Percentiles rank a stretch among this genome's conserved stretches.
These are phyloP conservation scores for Hemileccinum rubropunctum DNA, from an alignment of 768 basidiomycete genomes.

Conservation along the genomic window DNA sequence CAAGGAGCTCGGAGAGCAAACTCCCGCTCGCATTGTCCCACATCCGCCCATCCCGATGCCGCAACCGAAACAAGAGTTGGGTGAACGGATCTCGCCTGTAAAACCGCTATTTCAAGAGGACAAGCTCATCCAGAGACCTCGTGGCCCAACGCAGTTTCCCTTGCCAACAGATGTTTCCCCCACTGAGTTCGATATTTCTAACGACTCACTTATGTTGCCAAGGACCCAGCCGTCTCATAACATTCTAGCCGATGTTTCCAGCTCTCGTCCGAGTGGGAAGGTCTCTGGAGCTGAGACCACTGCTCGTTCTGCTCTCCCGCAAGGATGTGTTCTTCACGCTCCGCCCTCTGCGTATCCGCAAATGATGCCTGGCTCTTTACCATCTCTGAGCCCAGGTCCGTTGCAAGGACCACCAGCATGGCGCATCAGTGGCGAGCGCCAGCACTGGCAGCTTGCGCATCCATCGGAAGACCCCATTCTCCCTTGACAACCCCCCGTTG, in stretches of 20 bases:
- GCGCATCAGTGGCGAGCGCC: background rate
- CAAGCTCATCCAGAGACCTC: background rate
- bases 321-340: constrained; percentile 17
- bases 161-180: background rate
- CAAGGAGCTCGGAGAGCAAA: constrained; percentile 59
- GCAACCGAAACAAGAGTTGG: background rate
- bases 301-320: background rate
- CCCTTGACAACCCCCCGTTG: no score
- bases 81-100: background rate
- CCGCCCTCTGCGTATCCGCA: constrained; percentile 26
- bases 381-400: background rate
- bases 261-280: background rate
- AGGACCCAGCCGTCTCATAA: background rate
- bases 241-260: background rate
- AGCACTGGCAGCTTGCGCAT: background rate
- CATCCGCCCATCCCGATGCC: background rate
- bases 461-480: background rate
- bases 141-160: background rate
- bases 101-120: background rate
- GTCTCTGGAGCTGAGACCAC: background rate
- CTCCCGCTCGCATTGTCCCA: background rate
- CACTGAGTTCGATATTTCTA: background rate
- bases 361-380: constrained; percentile 26
- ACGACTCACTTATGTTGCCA: background rate
- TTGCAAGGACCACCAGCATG: background rate